These are phyloP conservation scores for Gnaphalium uliginosum DNA, from an alignment of 129 eudicot genomes.

Conservation along the genomic window DNA sequence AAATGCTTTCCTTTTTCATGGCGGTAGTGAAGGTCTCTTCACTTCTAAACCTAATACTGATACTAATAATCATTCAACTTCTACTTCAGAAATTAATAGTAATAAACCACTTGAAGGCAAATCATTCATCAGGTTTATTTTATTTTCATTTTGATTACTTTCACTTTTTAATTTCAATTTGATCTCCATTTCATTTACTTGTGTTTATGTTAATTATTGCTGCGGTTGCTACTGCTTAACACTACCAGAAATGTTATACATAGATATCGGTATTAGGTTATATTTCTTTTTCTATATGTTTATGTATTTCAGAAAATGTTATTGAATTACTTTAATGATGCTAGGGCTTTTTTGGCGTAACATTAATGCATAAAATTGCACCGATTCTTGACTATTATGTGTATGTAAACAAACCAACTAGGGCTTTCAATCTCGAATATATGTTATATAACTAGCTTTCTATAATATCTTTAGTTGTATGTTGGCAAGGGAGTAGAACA, in stretches of 20 bases:
- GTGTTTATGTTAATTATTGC: not conserved
- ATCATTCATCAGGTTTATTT: slow-evolving; percentile 62
- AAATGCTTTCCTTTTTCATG: slow-evolving; percentile 70
- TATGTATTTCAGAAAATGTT: not conserved
- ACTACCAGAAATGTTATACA: not conserved
- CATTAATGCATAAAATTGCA: not conserved
- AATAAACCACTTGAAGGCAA: slow-evolving; percentile 43
- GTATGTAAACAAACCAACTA: not conserved
- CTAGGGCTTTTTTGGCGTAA: too few species aligned
- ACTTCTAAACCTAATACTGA: slow-evolving; percentile 45
- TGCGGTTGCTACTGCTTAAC: not conserved
- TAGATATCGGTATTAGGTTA: not conserved
- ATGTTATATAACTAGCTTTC: not conserved
- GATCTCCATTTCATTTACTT: not conserved
- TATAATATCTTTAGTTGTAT: not conserved
- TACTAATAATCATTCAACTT: slow-evolving; percentile 3
- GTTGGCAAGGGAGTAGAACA: not conserved
- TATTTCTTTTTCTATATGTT: too few species aligned
- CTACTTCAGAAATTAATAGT: slow-evolving; percentile 14
- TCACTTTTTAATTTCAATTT: not conserved
- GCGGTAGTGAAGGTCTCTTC: slow-evolving; percentile 77
- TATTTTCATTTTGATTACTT: not conserved
- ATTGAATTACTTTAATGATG: not conserved
- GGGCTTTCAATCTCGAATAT: not conserved
- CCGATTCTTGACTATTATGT: not conserved